Conservation (phyloP, 2,329 filamentous ascomycete species). For the Raffaelea deltoideospora region DNA sequence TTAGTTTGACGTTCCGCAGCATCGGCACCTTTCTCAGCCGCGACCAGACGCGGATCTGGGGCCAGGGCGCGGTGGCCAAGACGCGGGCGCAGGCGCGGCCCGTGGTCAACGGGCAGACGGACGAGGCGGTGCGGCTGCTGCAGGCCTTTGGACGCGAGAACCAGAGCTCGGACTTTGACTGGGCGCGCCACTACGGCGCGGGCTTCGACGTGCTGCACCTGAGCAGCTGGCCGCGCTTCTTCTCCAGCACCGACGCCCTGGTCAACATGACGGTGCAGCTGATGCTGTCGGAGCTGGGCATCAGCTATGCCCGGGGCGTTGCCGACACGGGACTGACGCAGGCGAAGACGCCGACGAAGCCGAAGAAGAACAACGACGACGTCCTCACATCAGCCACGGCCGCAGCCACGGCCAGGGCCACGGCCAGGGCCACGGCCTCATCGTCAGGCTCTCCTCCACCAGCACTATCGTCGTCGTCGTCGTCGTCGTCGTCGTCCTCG, state of each 20-base stretch:
- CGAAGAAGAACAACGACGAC: too few species aligned
- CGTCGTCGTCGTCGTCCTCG: too few species aligned
- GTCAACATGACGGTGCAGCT: constrained; percentile 34
- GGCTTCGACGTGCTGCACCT: constrained; percentile 78
- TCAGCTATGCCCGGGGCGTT: constrained; percentile 32
- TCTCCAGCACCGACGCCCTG: constrained; percentile 29
- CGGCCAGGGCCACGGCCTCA: constrained; percentile 8
- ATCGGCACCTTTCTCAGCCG: constrained; percentile 73
- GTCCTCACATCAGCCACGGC: too few species aligned
- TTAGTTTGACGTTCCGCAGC: constrained; percentile 79
- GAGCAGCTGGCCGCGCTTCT: constrained; percentile 33
- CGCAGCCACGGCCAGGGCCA: constrained; percentile 3
- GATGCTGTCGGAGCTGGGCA: constrained; percentile 31
- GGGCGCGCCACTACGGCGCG: constrained; percentile 57
- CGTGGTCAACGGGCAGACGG: constrained; percentile 55
- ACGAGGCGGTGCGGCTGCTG: constrained; percentile 54
- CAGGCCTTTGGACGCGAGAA: constrained; percentile 78
- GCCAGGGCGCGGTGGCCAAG: constrained; percentile 71
- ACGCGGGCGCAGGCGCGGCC: constrained; percentile 38
- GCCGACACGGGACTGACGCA: constrained; percentile 16
- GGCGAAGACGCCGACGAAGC: constrained; percentile 10
- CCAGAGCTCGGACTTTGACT: constrained; percentile 53
- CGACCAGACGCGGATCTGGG: constrained; percentile 62
- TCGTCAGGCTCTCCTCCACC: too few species aligned
- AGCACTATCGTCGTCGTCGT: too few species aligned